Conservation (phyloP, 805 yeast genomes). For the Wickerhamomyces strasburgensis region DNA sequence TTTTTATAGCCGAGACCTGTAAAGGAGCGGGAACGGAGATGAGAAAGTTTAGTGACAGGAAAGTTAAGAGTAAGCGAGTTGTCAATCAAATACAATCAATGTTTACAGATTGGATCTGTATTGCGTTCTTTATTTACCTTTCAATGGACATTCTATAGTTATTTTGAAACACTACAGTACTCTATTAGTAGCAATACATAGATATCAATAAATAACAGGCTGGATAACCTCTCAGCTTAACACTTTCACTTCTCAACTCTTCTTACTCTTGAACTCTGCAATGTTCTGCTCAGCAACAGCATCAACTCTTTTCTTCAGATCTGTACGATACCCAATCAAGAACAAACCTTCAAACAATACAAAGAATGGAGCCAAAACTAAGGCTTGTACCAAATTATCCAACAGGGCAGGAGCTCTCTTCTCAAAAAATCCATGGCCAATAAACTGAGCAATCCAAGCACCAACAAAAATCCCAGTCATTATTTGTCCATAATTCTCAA, state of each 20-base stretch:
- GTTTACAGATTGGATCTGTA: no score
- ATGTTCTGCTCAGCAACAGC: slow-evolving; percentile 31
- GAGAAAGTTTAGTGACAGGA: no score
- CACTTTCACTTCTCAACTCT: neutral
- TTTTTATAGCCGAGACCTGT: no score
- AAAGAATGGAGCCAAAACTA: slow-evolving; percentile 88
- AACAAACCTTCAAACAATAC: slow-evolving; percentile 76
- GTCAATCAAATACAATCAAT: no score
- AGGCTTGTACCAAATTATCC: slow-evolving; percentile 78
- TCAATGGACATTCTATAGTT: no score
- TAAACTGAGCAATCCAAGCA: slow-evolving; percentile 80
- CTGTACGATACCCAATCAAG: slow-evolving; percentile 51
- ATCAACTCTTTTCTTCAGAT: slow-evolving; percentile 35
- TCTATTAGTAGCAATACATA: no score
- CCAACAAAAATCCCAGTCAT: slow-evolving; percentile 37
- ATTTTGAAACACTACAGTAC: no score
- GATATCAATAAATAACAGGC: no score
- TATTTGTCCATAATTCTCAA: slow-evolving; percentile 17
- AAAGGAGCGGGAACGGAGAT: no score
- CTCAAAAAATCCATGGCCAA: slow-evolving; percentile 84
- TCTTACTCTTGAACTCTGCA: slow-evolving; percentile 16
- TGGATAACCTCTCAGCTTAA: no score
- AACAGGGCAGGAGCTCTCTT: slow-evolving; percentile 79
- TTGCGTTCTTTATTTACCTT: no score
- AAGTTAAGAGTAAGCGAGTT: no score